Evolutionary conservation across 2,329 filamentous ascomycete genomes (phyloP).

Genomic region (Bisporella sp.): DNA sequence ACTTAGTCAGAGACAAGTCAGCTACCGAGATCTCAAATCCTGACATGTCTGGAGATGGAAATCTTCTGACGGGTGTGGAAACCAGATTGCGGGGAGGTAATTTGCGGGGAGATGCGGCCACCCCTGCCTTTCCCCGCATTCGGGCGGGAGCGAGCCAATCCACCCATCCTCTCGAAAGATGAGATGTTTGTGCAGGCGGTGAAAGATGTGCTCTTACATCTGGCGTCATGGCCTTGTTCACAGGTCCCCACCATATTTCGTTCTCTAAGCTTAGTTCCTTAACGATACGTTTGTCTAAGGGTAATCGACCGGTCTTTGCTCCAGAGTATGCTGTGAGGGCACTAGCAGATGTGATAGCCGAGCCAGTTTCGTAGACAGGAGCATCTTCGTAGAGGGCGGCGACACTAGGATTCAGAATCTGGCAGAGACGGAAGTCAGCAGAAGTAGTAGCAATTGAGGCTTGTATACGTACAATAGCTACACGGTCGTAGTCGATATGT

Average conservation of each 20-base stretch:
- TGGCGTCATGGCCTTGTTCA: conserved; percentile 97
- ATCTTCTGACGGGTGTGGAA: too few relatives aligned
- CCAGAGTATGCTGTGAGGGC: conserved; percentile 96
- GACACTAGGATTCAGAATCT: conserved; percentile 79
- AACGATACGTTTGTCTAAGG: conserved; percentile 95
- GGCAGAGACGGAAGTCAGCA: conserved; percentile 2
- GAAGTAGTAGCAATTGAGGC: not conserved
- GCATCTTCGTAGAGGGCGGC: conserved; percentile 98
- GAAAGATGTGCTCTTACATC: conserved; percentile 60
- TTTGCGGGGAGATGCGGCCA: too few relatives aligned
- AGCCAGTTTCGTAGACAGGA: conserved; percentile 93
- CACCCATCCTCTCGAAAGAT: too few relatives aligned
- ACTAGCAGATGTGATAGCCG: conserved; percentile 91
- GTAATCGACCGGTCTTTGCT: conserved; percentile 94
- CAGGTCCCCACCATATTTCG: conserved; percentile 97
- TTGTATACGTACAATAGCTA: conserved; percentile 72
- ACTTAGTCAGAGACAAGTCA: too few relatives aligned
- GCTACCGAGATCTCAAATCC: too few relatives aligned
- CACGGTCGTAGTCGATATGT: conserved; percentile 98
- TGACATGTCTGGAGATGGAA: too few relatives aligned
- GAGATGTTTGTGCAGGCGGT: conserved; percentile 14
- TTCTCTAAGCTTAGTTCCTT: conserved; percentile 83
- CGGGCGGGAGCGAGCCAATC: too few relatives aligned
- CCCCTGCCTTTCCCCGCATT: too few relatives aligned
- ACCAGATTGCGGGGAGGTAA: too few relatives aligned